Conservation (phyloP, 371 early-diverging fungal genomes). For the Mortierella sp. region DNA sequence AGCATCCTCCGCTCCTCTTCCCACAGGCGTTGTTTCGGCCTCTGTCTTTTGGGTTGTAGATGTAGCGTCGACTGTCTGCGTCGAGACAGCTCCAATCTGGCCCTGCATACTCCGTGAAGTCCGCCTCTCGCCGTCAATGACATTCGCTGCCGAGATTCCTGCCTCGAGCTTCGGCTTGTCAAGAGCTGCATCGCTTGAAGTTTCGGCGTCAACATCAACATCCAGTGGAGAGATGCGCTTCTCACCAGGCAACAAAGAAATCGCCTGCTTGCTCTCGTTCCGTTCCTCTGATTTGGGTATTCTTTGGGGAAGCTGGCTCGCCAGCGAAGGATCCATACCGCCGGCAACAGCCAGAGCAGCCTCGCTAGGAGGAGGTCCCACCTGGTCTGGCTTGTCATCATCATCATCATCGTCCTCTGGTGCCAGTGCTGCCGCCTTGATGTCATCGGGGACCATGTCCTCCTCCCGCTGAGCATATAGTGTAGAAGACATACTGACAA, state of each 20-base stretch:
- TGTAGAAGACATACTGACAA: constrained; percentile 57
- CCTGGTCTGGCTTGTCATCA: constrained; percentile 44
- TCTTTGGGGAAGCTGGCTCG: constrained; percentile 25
- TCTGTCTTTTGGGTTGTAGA: not conserved
- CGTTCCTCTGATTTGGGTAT: constrained; percentile 28
- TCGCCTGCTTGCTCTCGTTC: not conserved
- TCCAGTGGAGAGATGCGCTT: constrained; percentile 19
- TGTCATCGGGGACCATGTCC: constrained; percentile 37
- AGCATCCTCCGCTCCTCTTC: not conserved
- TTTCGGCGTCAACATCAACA: not conserved
- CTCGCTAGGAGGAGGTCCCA: constrained; percentile 52
- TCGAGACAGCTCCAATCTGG: constrained; percentile 20
- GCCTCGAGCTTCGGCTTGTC: constrained; percentile 17
- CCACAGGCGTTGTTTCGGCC: not conserved
- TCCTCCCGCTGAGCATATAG: constrained; percentile 52
- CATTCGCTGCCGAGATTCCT: constrained; percentile 19
- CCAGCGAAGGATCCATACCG: constrained; percentile 54
- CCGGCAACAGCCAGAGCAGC: constrained; percentile 56
- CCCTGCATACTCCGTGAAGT: constrained; percentile 46
- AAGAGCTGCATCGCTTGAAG: not conserved
- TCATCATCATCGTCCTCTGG: constrained; percentile 52
- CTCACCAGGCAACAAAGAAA: not conserved
- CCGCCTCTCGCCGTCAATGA: constrained; percentile 30
- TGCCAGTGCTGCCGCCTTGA: constrained; percentile 27
- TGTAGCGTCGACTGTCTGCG: not conserved